phyloP scores from a whole-genome alignment of 495 filamentous ascomycete genomes.

The Penicillium egyptiacum region DNA sequence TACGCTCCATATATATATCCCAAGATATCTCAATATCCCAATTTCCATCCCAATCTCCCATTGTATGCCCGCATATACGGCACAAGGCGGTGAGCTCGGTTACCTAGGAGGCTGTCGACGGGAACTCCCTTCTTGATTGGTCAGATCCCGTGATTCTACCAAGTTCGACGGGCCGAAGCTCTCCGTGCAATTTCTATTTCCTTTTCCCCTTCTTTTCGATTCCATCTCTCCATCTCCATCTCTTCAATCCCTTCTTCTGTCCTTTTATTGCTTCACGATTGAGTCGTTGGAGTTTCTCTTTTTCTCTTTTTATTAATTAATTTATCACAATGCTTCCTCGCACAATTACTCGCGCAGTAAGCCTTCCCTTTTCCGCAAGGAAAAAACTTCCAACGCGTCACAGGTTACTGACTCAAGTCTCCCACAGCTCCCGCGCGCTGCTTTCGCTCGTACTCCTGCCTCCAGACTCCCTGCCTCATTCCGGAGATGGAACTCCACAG shows the following conservation, averaged over 20 bases:
- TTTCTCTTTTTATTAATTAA: conserved; percentile 43
- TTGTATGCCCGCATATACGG: not conserved
- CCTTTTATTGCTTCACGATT: conserved; percentile 41
- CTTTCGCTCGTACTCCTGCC: conserved; percentile 53
- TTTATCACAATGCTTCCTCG: conserved; percentile 56
- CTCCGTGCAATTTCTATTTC: conserved; percentile 54
- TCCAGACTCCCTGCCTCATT: conserved; percentile 56
- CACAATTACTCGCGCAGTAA: conserved; percentile 66
- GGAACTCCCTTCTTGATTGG: conserved; percentile 15
- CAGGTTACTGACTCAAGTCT: conserved; percentile 25
- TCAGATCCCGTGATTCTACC: conserved; percentile 38
- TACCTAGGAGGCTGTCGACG: conserved; percentile 15
- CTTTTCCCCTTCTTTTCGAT: conserved; percentile 32
- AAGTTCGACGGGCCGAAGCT: conserved; percentile 47
- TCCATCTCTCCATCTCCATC: conserved; percentile 30
- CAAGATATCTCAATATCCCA: not conserved
- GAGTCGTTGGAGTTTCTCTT: conserved; percentile 40
- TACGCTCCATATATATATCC: not conserved
- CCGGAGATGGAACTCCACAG: conserved; percentile 79
- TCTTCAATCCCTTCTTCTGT: conserved; percentile 32
- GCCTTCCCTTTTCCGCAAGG: conserved; percentile 39
- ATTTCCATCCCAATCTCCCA: not conserved
- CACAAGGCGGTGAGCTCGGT: conserved; percentile 27
- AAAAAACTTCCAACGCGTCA: conserved; percentile 19
- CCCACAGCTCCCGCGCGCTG: conserved; percentile 44